Base-by-base conservation (phyloP, 2,329 filamentous ascomycete species). In the Cucurbitaria berberidis region DNA sequence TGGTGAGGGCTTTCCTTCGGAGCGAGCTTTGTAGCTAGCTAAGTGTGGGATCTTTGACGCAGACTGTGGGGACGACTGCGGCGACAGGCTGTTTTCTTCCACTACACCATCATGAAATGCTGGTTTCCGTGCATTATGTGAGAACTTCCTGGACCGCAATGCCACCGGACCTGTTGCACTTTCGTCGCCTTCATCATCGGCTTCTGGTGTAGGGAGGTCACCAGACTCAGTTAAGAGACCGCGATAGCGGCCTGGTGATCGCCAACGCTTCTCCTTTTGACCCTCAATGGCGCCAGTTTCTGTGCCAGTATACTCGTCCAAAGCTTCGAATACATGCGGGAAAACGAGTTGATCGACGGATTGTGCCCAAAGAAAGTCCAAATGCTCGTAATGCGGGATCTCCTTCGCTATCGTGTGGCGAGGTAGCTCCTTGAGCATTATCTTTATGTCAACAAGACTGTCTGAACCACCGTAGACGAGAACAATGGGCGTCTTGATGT, bases 401-500 rank as follows among this genome's bases (percentile, higher is more conserved):
- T 93, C 89, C 32, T 87, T 95, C 1, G 91, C 91, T 2, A 93
- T 83, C 0, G 95, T 98, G 72, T 91, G 90, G 19, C 82, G 81
- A 0, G 95, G 95, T 11, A 99, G 81, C 74, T 96, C 92, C 69
- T 87, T 88, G 48, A 96, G 80, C 93, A 98, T 98, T 53, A 93
- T 85, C 29, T 89, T 85, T 74, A 99, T 97, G 70, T 98, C 93
- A 2, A 99, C 91, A 24, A 99, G 79, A 45, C 92, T 96, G 76
- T 99, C 95, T 59, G 87, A 93, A 26, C 93, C 95, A 16, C 95
- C 95, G 66, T 98, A 98, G 6, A 99, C 85, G 1, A 99, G 82
- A 5, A 96, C 91, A 48, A 98, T 90, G 0, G 95, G 95, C 0
- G 95, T 97, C 69, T 91, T 93, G 80, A 99, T 99, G 71, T 99